Conservation (phyloP, 2,329 filamentous ascomycete species). For the Balansia obtecta region DNA sequence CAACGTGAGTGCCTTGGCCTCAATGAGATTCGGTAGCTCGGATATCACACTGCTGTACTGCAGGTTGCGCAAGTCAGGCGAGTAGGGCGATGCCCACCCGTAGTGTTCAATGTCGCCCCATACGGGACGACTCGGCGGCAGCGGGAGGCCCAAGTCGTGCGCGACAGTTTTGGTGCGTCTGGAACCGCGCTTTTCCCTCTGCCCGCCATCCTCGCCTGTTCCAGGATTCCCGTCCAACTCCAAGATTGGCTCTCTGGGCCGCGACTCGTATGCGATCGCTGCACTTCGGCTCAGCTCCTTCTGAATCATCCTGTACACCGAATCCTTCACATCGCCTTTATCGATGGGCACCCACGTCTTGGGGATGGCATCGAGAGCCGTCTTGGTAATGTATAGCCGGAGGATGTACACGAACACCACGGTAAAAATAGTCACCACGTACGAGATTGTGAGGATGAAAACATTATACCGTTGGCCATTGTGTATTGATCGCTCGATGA, state of each 20-base stretch:
- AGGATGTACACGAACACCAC: constrained; percentile 67
- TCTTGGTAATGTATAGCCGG: constrained; percentile 78
- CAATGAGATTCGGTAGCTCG: constrained; percentile 80
- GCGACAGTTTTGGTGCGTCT: constrained; percentile 25
- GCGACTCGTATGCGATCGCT: constrained; percentile 59
- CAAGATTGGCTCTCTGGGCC: constrained; percentile 17
- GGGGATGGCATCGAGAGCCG: constrained; percentile 68
- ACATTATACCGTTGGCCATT: constrained; percentile 64
- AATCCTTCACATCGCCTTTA: constrained; percentile 65
- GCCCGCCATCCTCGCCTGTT: constrained; percentile 7
- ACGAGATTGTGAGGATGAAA: constrained; percentile 66
- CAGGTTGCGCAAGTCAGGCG: constrained; percentile 63
- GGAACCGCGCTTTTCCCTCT: constrained; percentile 9
- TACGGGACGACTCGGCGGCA: constrained; percentile 37
- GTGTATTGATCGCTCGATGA: constrained; percentile 62
- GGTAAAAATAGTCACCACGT: constrained; percentile 58
- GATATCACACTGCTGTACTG: constrained; percentile 70
- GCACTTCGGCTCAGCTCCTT: constrained; percentile 65
- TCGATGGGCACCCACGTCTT: constrained; percentile 79
- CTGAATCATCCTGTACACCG: constrained; percentile 64
- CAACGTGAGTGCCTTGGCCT: constrained; percentile 83
- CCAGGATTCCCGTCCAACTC: constrained; percentile 10
- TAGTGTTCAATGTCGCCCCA: constrained; percentile 82
- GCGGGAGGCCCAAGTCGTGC: constrained; percentile 30
- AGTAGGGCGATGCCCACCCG: constrained; percentile 77